Conservation (phyloP, 495 filamentous ascomycete species). For the Hypoxylon intermedium region DNA sequence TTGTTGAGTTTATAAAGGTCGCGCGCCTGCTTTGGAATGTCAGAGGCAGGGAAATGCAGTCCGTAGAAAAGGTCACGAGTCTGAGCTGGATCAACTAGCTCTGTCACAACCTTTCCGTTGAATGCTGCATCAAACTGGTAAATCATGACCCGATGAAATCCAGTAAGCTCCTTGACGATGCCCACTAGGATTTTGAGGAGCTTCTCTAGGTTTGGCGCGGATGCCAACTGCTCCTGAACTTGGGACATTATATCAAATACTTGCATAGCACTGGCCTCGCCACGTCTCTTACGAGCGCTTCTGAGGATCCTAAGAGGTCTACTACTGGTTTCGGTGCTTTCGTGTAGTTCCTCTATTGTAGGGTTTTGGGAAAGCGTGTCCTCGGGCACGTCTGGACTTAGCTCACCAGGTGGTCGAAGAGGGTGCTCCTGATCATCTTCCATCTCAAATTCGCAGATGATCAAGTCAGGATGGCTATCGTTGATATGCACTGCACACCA, state of each 20-base stretch:
- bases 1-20: slow-evolving; percentile 84
- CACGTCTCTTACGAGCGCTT: slow-evolving; percentile 76
- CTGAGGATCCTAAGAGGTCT: slow-evolving; percentile 80
- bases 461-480: slow-evolving; percentile 66
- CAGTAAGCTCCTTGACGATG: slow-evolving; percentile 86
- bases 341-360: slow-evolving; percentile 72
- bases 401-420: slow-evolving; percentile 64
- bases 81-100: slow-evolving; percentile 79
- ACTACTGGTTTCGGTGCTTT: slow-evolving; percentile 75
- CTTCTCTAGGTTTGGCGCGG: slow-evolving; percentile 67
- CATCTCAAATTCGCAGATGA: slow-evolving; percentile 92
- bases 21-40: slow-evolving; percentile 86
- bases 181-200: slow-evolving; percentile 79
- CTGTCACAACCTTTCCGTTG: slow-evolving; percentile 87
- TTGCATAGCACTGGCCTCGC: slow-evolving; percentile 90
- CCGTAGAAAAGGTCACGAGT: slow-evolving; percentile 90
- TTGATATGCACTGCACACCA: slow-evolving; percentile 91
- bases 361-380: slow-evolving; percentile 77
- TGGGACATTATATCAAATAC: slow-evolving; percentile 92
- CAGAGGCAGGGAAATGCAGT: slow-evolving; percentile 87
- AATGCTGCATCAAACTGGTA: slow-evolving; percentile 88
- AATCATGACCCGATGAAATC: slow-evolving; percentile 92
- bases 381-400: slow-evolving; percentile 65
- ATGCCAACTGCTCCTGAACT: slow-evolving; percentile 78
- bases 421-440: slow-evolving; percentile 82